Conservation (phyloP, 768 basidiomycete genomes). For the Suillus ampliporus region DNA sequence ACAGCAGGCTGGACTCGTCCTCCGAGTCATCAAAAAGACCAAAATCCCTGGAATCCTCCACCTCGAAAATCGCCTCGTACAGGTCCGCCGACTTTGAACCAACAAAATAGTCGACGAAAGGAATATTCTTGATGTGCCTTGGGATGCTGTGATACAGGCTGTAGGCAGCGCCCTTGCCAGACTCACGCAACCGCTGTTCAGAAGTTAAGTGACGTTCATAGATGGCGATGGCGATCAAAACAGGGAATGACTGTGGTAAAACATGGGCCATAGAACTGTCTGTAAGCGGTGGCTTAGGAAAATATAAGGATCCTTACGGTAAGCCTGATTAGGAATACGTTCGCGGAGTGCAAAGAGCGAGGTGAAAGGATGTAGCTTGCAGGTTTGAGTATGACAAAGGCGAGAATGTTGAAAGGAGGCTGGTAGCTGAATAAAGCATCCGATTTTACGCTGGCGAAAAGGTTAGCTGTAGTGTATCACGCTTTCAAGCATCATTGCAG, state of each 20-base stretch:
- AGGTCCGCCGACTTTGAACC: conserved; percentile 70
- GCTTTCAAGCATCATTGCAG: background rate
- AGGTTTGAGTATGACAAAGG: conserved; percentile 81
- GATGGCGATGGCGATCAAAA: conserved; percentile 72
- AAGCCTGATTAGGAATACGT: conserved; percentile 84
- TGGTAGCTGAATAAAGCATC: conserved; percentile 93
- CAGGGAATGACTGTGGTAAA: conserved; percentile 66
- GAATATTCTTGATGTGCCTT: conserved; percentile 73
- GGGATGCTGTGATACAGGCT: conserved; percentile 69
- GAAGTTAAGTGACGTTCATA: conserved; percentile 78
- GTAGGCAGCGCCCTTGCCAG: conserved; percentile 57
- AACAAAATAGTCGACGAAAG: conserved; percentile 77
- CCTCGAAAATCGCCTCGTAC: conserved; percentile 81
- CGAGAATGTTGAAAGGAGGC: conserved; percentile 86
- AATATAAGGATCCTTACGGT: conserved; percentile 54
- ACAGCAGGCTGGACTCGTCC: conserved; percentile 33
- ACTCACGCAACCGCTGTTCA: conserved; percentile 55
- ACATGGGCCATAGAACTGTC: conserved; percentile 2
- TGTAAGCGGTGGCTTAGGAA: conserved; percentile 2
- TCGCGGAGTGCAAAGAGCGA: conserved; percentile 77
- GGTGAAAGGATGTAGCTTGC: conserved; percentile 77
- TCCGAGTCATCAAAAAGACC: conserved; percentile 59
- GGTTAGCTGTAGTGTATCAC: conserved; percentile 5
- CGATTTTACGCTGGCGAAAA: conserved; percentile 69
- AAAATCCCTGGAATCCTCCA: conserved; percentile 54